Base-by-base conservation (phyloP, 2,329 filamentous ascomycete species). In the Aaosphaeria pasadenensis region DNA sequence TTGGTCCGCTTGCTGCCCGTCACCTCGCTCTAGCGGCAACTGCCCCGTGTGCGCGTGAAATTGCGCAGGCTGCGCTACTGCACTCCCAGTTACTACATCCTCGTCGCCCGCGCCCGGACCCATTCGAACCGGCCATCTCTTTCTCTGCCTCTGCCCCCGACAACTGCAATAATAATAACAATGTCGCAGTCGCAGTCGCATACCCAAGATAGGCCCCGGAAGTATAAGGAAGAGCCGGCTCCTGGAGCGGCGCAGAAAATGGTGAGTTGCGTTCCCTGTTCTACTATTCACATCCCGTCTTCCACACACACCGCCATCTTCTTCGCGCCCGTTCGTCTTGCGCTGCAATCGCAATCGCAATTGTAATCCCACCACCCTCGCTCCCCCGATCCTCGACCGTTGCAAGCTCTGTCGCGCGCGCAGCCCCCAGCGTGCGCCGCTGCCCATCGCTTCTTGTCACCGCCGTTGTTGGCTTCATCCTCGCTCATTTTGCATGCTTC, bases 171-270 rank as follows among this genome's bases (percentile, higher is more conserved):
- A 62, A 69, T 66, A 57, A 71, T 58, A 64, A 70, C 66, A 68
- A 69, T 69, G 70, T 72, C 70, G 64, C 66, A 65, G 65, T 67
- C 66, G 59, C 66, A 65, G 65, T 67, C 66, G 59, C 62, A 63
- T 61, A 58, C 61, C 54, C 62, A 63, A 63, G 69, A 72, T 64
- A 68, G 68, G 65, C 48, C 65, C 60, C 66, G 67, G 57, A 69
- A 66, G 64, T 71, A 72, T 71, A 71, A 72, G 69, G 69, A 71
- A 71, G 67, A 70, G 60, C 65, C 68, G 66, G 70, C 66, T 66
- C 69, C 69, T 69, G 67, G 67, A 69, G 68, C 68, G 67, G 69
- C 64, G 62, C 67, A 64, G 47, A 66, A 66, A 59, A 66, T 71
- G 62, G 70, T 72, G 64, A 72, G 70, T 71, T 58, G 62, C 55